phyloP scores from a whole-genome alignment of 805 yeast genomes.

The Monosporozyma servazzii region DNA sequence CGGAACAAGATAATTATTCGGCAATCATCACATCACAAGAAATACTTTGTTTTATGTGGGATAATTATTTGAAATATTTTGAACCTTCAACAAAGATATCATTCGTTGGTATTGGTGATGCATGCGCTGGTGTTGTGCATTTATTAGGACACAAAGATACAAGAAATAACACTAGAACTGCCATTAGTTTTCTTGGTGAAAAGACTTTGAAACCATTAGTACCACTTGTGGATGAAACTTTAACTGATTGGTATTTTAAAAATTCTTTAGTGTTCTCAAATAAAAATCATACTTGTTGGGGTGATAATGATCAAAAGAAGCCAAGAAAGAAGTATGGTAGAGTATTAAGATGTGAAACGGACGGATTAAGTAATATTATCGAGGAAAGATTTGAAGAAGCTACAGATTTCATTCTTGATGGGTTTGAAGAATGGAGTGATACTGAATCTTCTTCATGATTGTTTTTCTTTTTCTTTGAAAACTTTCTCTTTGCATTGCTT shows the following conservation, averaged over 20 bases:
- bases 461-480: neutral
- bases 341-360: conserved; percentile 62
- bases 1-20: conserved; percentile 45
- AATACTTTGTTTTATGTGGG: conserved; percentile 75
- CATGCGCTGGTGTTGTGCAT: conserved; percentile 80
- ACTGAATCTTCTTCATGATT: conserved; percentile 18
- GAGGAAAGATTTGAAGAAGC: conserved; percentile 81
- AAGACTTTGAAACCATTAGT: conserved; percentile 68
- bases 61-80: conserved; percentile 74
- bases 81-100: conserved; percentile 55
- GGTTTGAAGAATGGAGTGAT: conserved; percentile 59
- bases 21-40: conserved; percentile 69
- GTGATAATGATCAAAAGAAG: conserved; percentile 45
- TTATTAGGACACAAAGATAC: conserved; percentile 73
- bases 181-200: conserved; percentile 60
- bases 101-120: conserved; percentile 82
- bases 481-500: neutral
- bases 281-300: conserved; percentile 74
- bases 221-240: conserved; percentile 79
- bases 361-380: conserved; percentile 66
- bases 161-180: conserved; percentile 57
- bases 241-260: conserved; percentile 85
- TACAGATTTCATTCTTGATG: conserved; percentile 71
- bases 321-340: conserved; percentile 91
- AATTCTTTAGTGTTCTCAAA: conserved; percentile 78